phyloP scores from a whole-genome alignment of 1,139 yeast species.

The Blastobotrys niveus region DNA sequence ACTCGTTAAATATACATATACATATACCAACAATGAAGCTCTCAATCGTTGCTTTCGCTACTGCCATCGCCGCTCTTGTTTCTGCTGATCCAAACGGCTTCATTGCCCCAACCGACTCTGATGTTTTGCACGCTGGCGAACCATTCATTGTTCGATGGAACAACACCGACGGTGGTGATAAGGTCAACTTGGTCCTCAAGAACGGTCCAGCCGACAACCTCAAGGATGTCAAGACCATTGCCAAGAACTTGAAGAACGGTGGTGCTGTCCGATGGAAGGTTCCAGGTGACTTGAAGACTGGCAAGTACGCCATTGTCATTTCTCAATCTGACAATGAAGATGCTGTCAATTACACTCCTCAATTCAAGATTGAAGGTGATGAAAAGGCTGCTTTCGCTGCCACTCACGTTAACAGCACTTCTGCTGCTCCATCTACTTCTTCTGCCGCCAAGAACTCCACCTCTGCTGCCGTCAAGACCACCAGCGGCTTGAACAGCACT shows the following conservation, averaged over 20 bases:
- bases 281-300: conserved; percentile 31
- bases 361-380: conserved; percentile 28
- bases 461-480: conserved; percentile 12
- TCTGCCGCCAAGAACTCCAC: conserved; percentile 16
- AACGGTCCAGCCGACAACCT: conserved; percentile 34
- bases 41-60: conserved; percentile 12
- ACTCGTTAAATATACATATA: background rate
- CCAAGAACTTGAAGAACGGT: conserved; percentile 31
- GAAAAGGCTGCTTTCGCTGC: conserved; percentile 21
- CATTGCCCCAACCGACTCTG: conserved; percentile 30
- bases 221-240: conserved; percentile 33
- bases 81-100: conserved; percentile 29
- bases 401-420: conserved; percentile 18
- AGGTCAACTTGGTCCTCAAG: conserved; percentile 31
- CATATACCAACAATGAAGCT: conserved; percentile 14
- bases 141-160: conserved; percentile 34
- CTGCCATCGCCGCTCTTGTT: conserved; percentile 19
- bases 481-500: conserved; percentile 14
- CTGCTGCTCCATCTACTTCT: conserved; percentile 18
- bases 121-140: conserved; percentile 32
- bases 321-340: conserved; percentile 26
- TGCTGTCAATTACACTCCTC: conserved; percentile 35
- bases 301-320: conserved; percentile 35
- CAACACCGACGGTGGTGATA: conserved; percentile 31
- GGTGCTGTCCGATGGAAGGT: conserved; percentile 38